phyloP scores from a whole-genome alignment of 257 asterid genomes.

The Plectranthus barbatus region DNA sequence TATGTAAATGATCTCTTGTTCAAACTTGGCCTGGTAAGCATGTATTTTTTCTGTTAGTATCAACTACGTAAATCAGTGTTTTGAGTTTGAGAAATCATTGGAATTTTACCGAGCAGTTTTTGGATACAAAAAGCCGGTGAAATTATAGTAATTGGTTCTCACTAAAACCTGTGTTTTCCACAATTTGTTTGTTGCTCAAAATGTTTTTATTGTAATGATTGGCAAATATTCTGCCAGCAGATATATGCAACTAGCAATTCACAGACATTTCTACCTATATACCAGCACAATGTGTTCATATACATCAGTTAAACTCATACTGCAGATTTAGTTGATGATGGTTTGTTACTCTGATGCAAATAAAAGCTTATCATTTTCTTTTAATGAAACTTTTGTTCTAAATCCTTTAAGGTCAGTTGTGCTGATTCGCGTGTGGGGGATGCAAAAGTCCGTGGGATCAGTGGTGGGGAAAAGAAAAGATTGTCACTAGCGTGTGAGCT shows the following conservation, averaged over 20 bases:
- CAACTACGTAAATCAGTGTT: not conserved
- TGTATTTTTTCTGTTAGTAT: constrained; percentile 8
- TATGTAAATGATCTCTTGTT: constrained; percentile 68
- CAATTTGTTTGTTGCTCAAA: not conserved
- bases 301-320: not conserved
- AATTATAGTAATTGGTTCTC: not conserved
- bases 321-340: not conserved
- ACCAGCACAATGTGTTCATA: not conserved
- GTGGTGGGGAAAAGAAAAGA: constrained; percentile 99
- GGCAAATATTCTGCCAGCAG: not conserved
- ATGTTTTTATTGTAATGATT: not conserved
- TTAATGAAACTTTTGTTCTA: constrained; percentile 16
- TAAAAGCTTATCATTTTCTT: constrained; percentile 11
- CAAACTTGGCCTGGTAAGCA: constrained; percentile 78
- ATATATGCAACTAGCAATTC: not conserved
- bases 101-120: not conserved
- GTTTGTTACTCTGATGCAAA: not conserved
- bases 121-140: not conserved
- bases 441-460: constrained; percentile 92
- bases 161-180: not conserved
- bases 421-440: constrained; percentile 97
- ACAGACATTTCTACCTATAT: not conserved
- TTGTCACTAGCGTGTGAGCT: constrained; percentile 90
- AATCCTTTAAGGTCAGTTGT: constrained; percentile 61
- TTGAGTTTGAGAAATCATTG: constrained; percentile 1